phyloP scores from a whole-genome alignment of 2,329 filamentous ascomycete species.

The Aciculosporium take region DNA sequence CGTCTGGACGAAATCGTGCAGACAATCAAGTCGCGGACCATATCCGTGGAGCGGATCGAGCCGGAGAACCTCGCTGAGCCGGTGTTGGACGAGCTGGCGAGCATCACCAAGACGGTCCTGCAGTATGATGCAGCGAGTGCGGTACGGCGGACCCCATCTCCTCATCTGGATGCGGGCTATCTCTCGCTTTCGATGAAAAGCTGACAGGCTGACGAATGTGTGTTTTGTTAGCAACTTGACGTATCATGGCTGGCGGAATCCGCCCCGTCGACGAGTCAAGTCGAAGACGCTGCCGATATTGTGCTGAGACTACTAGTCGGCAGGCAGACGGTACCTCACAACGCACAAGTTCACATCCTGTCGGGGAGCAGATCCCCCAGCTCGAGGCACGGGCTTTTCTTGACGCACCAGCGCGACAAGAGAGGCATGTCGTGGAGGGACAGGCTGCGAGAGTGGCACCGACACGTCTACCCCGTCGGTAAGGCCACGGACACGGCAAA shows the following conservation, averaged over 20 bases:
- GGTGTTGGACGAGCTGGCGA: conserved; percentile 17
- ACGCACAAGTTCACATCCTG: conserved; percentile 11
- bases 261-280: conserved; percentile 5
- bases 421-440: conserved; percentile 22
- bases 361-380: conserved; percentile 3
- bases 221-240: conserved; percentile 13
- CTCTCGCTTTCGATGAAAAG: background rate
- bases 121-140: conserved; percentile 8
- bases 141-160: conserved; percentile 9
- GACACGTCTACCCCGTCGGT: conserved; percentile 13
- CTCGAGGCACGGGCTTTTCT: conserved; percentile 6
- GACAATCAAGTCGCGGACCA: conserved; percentile 12
- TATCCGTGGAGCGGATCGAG: conserved; percentile 14
- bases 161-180: no score
- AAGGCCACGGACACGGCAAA: background rate
- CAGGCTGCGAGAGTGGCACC: conserved; percentile 18
- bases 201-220: background rate
- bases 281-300: conserved; percentile 29
- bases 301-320: conserved; percentile 31
- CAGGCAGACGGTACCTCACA: conserved; percentile 1
- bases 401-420: conserved; percentile 17
- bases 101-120: conserved; percentile 20
- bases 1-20: conserved; percentile 19
- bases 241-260: conserved; percentile 29
- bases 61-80: conserved; percentile 7